Conservation (phyloP, 129 eudicot species). For the Flaveria sonorensis region DNA sequence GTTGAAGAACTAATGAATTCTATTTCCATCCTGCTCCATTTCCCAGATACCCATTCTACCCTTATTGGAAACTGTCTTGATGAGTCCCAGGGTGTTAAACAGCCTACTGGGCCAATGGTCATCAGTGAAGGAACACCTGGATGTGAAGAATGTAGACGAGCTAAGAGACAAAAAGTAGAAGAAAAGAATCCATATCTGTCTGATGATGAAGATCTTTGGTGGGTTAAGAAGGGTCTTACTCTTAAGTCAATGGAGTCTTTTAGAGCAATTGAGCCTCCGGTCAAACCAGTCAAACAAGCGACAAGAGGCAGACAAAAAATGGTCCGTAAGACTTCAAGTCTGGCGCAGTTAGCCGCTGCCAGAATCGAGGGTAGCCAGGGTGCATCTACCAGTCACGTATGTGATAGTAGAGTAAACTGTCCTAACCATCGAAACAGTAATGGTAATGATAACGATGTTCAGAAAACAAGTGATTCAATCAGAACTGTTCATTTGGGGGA, state of each 20-base stretch:
- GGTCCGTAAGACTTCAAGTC: conserved; percentile 91
- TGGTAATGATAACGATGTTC: conserved; percentile 45
- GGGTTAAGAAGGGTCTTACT: conserved; percentile 65
- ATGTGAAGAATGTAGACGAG: conserved; percentile 92
- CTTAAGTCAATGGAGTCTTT: conserved; percentile 34
- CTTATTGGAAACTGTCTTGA: conserved; percentile 46
- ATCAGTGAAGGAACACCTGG: conserved; percentile 78
- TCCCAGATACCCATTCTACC: conserved; percentile 47
- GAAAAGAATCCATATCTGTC: conserved; percentile 54
- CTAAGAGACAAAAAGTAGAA: conserved; percentile 76
- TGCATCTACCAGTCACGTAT: conserved; percentile 98
- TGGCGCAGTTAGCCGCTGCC: conserved; percentile 88
- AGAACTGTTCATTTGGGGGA: conserved; percentile 41
- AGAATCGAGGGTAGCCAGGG: conserved; percentile 97
- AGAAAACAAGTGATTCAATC: conserved; percentile 44
- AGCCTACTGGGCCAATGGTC: conserved; percentile 42
- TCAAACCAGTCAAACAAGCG: conserved; percentile 78
- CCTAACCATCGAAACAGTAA: conserved; percentile 65
- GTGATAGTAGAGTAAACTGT: conserved; percentile 78
- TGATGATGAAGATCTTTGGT: conserved; percentile 89
- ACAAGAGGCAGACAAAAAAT: conserved; percentile 82
- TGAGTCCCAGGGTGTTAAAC: conserved; percentile 52
- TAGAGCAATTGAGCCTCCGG: conserved; percentile 48
- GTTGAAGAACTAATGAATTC: conserved; percentile 67
- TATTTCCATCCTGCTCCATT: conserved; percentile 57